Percentiles rank a stretch among this genome's conserved stretches.
phyloP scores from a whole-genome alignment of 2,329 filamentous ascomycete species.

The Onygena corvina region DNA sequence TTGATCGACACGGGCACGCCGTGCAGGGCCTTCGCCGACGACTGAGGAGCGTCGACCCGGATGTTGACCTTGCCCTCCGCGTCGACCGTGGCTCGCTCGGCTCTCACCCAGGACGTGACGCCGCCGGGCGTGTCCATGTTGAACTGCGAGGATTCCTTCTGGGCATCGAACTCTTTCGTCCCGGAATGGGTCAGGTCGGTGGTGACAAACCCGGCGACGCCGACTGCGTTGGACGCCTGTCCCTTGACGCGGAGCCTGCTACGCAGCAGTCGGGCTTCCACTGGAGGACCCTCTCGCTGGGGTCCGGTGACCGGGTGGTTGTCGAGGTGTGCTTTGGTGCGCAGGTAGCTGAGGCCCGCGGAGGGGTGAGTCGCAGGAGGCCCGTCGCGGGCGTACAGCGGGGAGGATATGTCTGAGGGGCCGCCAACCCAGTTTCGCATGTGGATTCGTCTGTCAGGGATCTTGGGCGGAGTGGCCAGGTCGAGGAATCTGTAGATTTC shows the following conservation, averaged over 20 bases:
- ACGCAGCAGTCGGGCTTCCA: constrained; percentile 47
- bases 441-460: constrained; percentile 27
- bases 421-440: constrained; percentile 27
- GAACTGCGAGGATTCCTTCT: constrained; percentile 33
- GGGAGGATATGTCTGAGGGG: constrained; percentile 26
- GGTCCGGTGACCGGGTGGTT: constrained; percentile 53
- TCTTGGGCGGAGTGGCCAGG: constrained; percentile 37
- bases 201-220: constrained; percentile 33
- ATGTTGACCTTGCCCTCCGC: constrained; percentile 36
- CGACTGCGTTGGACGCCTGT: constrained; percentile 23
- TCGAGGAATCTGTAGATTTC: constrained; percentile 46
- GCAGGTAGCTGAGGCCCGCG: constrained; percentile 50
- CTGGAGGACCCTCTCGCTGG: constrained; percentile 40
- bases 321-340: constrained; percentile 42
- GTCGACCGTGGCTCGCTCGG: constrained; percentile 36
- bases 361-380: constrained; percentile 54
- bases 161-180: constrained; percentile 25
- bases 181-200: constrained; percentile 29
- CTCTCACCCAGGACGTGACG: constrained; percentile 42
- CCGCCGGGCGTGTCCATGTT: constrained; percentile 39
- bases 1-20: constrained; percentile 6
- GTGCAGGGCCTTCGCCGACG: constrained; percentile 12
- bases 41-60: constrained; percentile 10
- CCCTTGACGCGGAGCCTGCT: constrained; percentile 32
- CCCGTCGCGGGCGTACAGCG: constrained; percentile 36